Evolutionary conservation across 768 basidiomycete genomes (phyloP).

Genomic region (Symmetrospora coprosmae): DNA sequence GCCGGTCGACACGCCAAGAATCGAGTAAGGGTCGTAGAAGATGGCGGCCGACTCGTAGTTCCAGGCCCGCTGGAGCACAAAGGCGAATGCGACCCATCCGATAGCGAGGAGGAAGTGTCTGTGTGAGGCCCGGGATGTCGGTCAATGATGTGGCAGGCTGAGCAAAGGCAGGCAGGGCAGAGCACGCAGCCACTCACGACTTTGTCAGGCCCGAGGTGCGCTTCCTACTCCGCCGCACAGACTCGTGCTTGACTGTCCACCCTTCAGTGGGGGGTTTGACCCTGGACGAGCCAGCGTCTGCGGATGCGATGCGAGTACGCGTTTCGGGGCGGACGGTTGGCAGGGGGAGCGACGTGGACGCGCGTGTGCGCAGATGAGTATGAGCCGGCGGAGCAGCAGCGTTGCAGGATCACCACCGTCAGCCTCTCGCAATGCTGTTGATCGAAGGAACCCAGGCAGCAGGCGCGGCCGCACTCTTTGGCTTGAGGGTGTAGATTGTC

Average conservation of each 20-base stretch:
- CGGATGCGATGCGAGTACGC: too few relatives aligned
- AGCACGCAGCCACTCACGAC: background rate
- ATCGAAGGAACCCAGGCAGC: background rate
- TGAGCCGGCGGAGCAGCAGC: background rate
- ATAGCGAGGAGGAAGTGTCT: slow-evolving; percentile 51
- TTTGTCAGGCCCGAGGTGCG: background rate
- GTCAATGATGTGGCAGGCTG: background rate
- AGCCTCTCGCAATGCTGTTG: background rate
- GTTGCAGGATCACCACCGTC: background rate
- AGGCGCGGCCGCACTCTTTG: background rate
- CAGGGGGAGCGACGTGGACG: too few relatives aligned
- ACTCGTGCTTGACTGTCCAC: slow-evolving; percentile 15
- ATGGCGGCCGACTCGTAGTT: slow-evolving; percentile 45
- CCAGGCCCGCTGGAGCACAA: slow-evolving; percentile 47
- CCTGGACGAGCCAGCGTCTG: slow-evolving; percentile 2
- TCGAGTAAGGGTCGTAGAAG: slow-evolving; percentile 86
- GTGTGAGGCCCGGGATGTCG: background rate
- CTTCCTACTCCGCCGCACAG: background rate
- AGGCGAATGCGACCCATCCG: slow-evolving; percentile 62
- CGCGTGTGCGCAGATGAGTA: too few relatives aligned
- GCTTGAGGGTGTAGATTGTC: slow-evolving; percentile 4
- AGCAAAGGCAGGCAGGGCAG: background rate
- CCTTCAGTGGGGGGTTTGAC: slow-evolving; percentile 7
- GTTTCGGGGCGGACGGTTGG: too few relatives aligned
- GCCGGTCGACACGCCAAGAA: slow-evolving; percentile 60